These are phyloP conservation scores for Serendipita sp. DNA, from an alignment of 1,284 basidiomycete genomes.

Conservation along the genomic window DNA sequence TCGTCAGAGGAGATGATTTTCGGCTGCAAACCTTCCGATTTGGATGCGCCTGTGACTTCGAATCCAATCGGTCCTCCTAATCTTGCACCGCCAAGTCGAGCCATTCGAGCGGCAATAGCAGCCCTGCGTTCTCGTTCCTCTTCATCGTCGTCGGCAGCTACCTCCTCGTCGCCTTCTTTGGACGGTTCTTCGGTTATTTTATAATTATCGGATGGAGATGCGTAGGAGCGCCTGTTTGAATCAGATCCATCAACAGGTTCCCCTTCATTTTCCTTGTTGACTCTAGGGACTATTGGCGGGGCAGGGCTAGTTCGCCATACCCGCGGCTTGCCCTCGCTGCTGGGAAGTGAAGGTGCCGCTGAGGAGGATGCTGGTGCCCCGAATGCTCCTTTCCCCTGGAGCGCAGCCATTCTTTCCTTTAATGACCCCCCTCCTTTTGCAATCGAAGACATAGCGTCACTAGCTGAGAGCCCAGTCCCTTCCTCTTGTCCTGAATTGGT, in stretches of 20 bases:
- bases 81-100: slow-evolving; percentile 70
- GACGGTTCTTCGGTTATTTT: slow-evolving; percentile 26
- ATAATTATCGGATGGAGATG: slow-evolving; percentile 11
- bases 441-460: slow-evolving; percentile 73
- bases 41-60: not conserved
- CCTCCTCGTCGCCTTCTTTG: slow-evolving; percentile 31
- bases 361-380: slow-evolving; percentile 29
- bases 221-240: slow-evolving; percentile 14
- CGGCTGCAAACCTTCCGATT: not conserved
- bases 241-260: slow-evolving; percentile 20
- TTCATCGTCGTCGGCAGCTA: slow-evolving; percentile 51
- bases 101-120: slow-evolving; percentile 79
- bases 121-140: slow-evolving; percentile 58
- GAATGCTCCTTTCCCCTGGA: slow-evolving; percentile 67
- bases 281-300: slow-evolving; percentile 7
- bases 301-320: slow-evolving; percentile 8
- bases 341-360: slow-evolving; percentile 22
- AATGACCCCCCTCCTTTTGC: slow-evolving; percentile 51
- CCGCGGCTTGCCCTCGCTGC: slow-evolving; percentile 15
- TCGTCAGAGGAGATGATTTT: not conserved
- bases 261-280: slow-evolving; percentile 11
- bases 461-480: slow-evolving; percentile 51
- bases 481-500: slow-evolving; percentile 14
- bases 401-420: slow-evolving; percentile 84
- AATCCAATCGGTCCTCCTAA: slow-evolving; percentile 46